Conservation (phyloP, 139 green algal species). For the Coccomyxa sp. region DNA sequence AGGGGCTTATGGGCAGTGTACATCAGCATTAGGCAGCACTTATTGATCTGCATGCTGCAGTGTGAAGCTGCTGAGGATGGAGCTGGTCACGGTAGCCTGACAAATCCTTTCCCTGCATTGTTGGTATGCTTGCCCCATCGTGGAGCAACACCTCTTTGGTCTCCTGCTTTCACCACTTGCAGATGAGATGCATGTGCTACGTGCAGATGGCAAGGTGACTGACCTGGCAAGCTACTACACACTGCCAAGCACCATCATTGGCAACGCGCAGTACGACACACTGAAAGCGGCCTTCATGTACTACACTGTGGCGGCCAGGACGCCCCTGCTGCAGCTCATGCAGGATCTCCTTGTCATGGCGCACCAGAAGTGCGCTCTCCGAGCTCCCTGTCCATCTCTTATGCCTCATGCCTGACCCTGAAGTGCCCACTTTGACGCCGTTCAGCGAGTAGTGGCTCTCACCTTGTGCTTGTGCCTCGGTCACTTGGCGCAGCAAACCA, state of each 20-base stretch:
- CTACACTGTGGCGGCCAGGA: conserved; percentile 73
- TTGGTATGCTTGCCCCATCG: no score
- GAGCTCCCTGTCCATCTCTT: not conserved
- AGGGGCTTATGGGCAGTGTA: no score
- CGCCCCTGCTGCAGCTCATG: conserved; percentile 57
- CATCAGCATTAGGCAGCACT: no score
- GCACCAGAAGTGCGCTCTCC: conserved; percentile 12
- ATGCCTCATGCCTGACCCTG: not conserved
- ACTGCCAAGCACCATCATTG: conserved; percentile 83
- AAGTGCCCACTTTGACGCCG: no score
- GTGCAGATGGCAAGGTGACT: conserved; percentile 57
- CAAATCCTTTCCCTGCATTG: no score
- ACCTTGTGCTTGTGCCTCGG: not conserved
- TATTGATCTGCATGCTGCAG: no score
- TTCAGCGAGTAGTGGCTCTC: not conserved
- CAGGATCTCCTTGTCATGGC: conserved; percentile 86
- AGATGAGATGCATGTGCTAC: no score
- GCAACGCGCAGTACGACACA: conserved; percentile 75
- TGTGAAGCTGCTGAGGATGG: no score
- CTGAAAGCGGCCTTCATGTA: conserved; percentile 94
- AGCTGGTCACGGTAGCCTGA: no score
- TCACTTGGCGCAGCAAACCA: no score
- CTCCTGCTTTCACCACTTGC: no score
- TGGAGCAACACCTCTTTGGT: no score
- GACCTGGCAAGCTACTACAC: conserved; percentile 96